Evolutionary conservation across 2,329 filamentous ascomycete genomes (phyloP).

Genomic region (Claviceps arundinis): DNA sequence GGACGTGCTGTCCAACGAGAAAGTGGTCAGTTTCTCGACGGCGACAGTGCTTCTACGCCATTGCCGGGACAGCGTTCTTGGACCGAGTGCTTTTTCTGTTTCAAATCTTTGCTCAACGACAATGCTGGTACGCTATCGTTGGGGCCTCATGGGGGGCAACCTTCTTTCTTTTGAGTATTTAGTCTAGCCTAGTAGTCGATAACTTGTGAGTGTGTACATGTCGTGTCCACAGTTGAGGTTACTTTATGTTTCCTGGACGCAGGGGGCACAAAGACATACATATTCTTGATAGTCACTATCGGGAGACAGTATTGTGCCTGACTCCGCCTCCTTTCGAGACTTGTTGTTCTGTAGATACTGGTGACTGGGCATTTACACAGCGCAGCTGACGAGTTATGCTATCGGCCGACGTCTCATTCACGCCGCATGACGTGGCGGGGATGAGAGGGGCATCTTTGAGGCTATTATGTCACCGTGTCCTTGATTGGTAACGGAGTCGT

Average conservation of each 20-base stretch:
- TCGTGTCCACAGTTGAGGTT: too few species aligned
- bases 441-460: background rate
- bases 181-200: too few species aligned
- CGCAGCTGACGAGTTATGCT: background rate
- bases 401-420: background rate
- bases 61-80: slow-evolving; percentile 40
- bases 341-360: background rate
- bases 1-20: slow-evolving; percentile 31
- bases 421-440: background rate
- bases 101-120: slow-evolving; percentile 20
- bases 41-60: slow-evolving; percentile 44
- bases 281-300: background rate
- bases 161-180: slow-evolving; percentile 4
- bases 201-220: too few species aligned
- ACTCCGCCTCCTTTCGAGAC: background rate
- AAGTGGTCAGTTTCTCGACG: slow-evolving; percentile 27
- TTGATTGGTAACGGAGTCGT: background rate
- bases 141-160: slow-evolving; percentile 32
- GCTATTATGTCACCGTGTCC: background rate
- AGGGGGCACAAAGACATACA: too few species aligned
- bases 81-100: slow-evolving; percentile 25
- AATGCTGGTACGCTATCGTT: slow-evolving; percentile 43
- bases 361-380: background rate
- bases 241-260: too few species aligned
- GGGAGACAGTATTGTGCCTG: too few species aligned